Evolutionary conservation across 176 grass and related monocot species (phyloP).

Genomic region (Lolium rigidum): DNA sequence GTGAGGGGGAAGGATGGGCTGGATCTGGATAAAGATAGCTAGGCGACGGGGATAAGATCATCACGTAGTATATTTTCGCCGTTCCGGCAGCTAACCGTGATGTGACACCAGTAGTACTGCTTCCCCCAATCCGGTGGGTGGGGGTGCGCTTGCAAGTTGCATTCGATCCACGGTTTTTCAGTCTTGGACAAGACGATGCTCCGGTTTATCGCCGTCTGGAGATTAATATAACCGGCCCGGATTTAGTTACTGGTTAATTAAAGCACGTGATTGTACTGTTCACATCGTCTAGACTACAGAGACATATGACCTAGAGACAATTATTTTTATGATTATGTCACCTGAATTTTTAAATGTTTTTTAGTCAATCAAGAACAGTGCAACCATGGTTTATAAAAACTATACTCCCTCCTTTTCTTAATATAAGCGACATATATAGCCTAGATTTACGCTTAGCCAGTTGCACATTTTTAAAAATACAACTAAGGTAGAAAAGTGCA

Average conservation of each 20-base stretch:
- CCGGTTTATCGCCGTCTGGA: neutral
- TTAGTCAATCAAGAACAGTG: too few species aligned
- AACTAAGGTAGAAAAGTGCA: too few species aligned
- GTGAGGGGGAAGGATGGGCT: neutral
- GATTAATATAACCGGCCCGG: neutral
- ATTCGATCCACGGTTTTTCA: neutral
- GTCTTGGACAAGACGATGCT: too few species aligned
- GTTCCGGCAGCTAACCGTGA: neutral
- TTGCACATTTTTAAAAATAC: too few species aligned
- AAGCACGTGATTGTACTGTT: neutral
- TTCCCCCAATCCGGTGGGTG: slow-evolving; percentile 7
- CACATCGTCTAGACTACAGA: too few species aligned
- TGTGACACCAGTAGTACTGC: neutral
- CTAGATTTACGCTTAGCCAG: too few species aligned
- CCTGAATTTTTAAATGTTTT: too few species aligned
- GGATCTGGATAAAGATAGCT: slow-evolving; percentile 16
- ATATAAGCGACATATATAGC: too few species aligned
- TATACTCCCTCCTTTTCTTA: too few species aligned
- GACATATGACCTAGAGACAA: too few species aligned
- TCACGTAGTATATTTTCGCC: slow-evolving; percentile 12
- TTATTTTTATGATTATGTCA: too few species aligned
- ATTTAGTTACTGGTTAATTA: neutral
- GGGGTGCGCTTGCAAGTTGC: neutral
- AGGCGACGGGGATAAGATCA: slow-evolving; percentile 45
- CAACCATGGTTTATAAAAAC: too few species aligned